These are phyloP conservation scores for Mrakia blollopis DNA, from an alignment of 768 basidiomycete genomes.

Conservation along the genomic window DNA sequence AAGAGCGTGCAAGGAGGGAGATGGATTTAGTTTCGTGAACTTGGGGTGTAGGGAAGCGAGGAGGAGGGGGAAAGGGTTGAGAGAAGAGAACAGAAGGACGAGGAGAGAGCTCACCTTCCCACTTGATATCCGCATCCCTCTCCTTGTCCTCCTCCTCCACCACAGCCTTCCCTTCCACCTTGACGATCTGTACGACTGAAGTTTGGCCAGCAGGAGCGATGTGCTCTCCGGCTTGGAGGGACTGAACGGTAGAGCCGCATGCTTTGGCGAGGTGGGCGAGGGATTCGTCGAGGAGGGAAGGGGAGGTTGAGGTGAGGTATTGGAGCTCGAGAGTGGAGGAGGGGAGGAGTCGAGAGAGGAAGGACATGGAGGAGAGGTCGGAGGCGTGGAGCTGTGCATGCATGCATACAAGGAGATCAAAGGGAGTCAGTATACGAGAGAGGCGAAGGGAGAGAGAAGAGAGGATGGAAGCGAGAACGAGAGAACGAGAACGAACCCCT, in stretches of 20 bases:
- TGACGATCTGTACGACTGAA: background rate
- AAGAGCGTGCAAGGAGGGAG: too few relatives aligned
- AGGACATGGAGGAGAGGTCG: background rate
- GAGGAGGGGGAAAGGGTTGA: conserved; percentile 46
- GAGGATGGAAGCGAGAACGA: background rate
- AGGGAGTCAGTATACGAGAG: background rate
- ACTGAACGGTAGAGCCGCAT: conserved; percentile 12
- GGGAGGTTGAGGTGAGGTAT: conserved; percentile 19
- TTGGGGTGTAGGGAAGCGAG: background rate
- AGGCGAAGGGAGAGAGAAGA: background rate
- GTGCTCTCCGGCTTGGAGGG: background rate
- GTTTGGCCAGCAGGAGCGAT: background rate
- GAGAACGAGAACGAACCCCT: conserved; percentile 18
- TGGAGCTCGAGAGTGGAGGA: conserved; percentile 5
- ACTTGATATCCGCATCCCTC: background rate
- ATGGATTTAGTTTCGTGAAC: too few relatives aligned
- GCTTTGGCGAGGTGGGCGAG: background rate
- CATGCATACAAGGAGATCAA: background rate
- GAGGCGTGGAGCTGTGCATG: conserved; percentile 16
- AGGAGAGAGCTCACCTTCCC: conserved; percentile 10
- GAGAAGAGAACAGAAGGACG: background rate
- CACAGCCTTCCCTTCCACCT: background rate
- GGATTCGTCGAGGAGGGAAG: conserved; percentile 7
- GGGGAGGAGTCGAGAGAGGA: background rate
- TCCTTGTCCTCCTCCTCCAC: conserved; percentile 12